Evolutionary conservation across 176 grass and related monocot genomes (phyloP).

Genomic region (Saccharum officinarum): DNA sequence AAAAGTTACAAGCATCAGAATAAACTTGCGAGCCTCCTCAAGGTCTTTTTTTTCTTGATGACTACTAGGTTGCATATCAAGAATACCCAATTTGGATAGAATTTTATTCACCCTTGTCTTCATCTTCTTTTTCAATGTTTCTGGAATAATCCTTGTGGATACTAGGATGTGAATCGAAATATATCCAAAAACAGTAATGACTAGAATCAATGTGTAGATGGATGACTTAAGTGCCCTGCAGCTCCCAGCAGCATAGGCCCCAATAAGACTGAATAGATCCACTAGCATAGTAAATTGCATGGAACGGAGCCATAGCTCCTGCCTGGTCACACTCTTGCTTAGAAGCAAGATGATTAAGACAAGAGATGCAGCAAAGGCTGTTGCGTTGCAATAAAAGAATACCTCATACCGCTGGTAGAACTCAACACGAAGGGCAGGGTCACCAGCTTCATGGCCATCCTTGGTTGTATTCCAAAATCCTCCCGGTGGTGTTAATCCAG

Average conservation of each 20-base stretch:
- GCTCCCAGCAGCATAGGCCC: slow-evolving; percentile 50
- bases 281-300: slow-evolving; percentile 53
- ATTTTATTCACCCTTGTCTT: background rate
- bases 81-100: background rate
- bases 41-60: background rate
- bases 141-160: slow-evolving; percentile 14
- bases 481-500: slow-evolving; percentile 38
- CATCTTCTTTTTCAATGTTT: background rate
- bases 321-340: slow-evolving; percentile 35
- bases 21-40: slow-evolving; percentile 46
- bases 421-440: slow-evolving; percentile 30
- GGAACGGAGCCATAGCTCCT: slow-evolving; percentile 32
- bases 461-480: slow-evolving; percentile 4
- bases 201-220: slow-evolving; percentile 46
- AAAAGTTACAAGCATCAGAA: slow-evolving; percentile 50
- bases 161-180: slow-evolving; percentile 40
- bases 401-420: slow-evolving; percentile 17
- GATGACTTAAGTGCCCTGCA: slow-evolving; percentile 33
- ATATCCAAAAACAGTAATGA: slow-evolving; percentile 17
- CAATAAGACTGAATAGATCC: slow-evolving; percentile 50
- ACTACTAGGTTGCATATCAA: background rate
- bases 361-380: slow-evolving; percentile 49
- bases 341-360: slow-evolving; percentile 64
- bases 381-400: slow-evolving; percentile 51
- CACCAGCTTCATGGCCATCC: slow-evolving; percentile 25